These are phyloP conservation scores for Eimeria sp. DNA, from an alignment of 169 alveolate species.

Conservation along the genomic window DNA sequence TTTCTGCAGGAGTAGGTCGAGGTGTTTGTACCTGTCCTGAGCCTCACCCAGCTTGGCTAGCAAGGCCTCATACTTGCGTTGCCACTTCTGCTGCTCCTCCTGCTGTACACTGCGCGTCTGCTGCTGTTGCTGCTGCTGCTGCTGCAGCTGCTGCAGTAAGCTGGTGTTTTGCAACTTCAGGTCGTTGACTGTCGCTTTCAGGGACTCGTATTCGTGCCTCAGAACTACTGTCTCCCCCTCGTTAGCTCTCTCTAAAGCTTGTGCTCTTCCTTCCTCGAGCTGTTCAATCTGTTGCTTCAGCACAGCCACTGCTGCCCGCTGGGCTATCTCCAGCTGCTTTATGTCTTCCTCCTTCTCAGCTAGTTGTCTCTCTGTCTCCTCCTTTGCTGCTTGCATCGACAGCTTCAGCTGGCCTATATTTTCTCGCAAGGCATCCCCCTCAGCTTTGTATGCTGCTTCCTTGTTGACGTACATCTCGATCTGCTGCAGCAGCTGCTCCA, in stretches of 20 bases:
- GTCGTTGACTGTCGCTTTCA: neutral
- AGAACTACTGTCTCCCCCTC: neutral
- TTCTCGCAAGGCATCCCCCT: slow-evolving; percentile 26
- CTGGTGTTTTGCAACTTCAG: slow-evolving; percentile 20
- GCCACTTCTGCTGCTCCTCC: neutral
- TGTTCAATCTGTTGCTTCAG: slow-evolving; percentile 52
- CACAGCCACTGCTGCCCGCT: slow-evolving; percentile 25
- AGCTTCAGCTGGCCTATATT: slow-evolving; percentile 23
- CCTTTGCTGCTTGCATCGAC: slow-evolving; percentile 37
- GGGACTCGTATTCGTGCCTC: slow-evolving; percentile 19
- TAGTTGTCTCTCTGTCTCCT: slow-evolving; percentile 36
- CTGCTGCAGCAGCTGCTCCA: slow-evolving; percentile 19
- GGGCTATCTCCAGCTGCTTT: slow-evolving; percentile 33
- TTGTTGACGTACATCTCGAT: neutral
- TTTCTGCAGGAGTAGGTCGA: neutral
- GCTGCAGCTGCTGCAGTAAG: neutral
- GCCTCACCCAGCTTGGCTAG: slow-evolving; percentile 17
- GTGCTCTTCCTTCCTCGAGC: neutral
- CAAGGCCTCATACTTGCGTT: slow-evolving; percentile 16
- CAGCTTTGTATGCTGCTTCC: slow-evolving; percentile 8
- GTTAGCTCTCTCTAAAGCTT: neutral
- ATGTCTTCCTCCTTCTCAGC: slow-evolving; percentile 20
- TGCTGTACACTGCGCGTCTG: neutral
- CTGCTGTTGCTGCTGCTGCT: neutral
- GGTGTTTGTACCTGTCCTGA: slow-evolving; percentile 14